Conservation (phyloP, 768 basidiomycete species). For the Lyophyllum semitale region DNA sequence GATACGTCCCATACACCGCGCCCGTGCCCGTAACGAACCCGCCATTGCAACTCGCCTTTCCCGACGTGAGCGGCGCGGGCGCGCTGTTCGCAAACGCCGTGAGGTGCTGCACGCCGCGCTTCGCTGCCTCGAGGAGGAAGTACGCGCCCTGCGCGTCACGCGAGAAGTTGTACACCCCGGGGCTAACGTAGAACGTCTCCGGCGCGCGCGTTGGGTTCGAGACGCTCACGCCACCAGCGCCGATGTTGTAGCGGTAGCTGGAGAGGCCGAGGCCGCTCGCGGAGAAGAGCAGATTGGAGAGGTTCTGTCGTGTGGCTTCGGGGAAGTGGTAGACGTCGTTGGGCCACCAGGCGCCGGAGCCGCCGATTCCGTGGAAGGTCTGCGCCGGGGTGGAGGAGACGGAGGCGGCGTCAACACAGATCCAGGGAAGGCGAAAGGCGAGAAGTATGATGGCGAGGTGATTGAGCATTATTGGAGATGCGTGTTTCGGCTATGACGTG, state of each 20-base stretch:
- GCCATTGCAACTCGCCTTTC: conserved; percentile 35
- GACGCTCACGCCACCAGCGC: conserved; percentile 44
- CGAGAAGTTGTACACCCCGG: conserved; percentile 40
- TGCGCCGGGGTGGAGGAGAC: conserved; percentile 33
- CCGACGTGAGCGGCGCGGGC: conserved; percentile 34
- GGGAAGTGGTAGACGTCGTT: conserved; percentile 43
- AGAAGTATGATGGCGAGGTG: not conserved
- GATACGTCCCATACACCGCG: conserved; percentile 39
- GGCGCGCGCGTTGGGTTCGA: conserved; percentile 38
- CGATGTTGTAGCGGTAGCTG: conserved; percentile 44
- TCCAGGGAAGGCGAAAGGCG: not conserved
- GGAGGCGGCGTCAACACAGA: conserved; percentile 18
- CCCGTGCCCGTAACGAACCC: conserved; percentile 36
- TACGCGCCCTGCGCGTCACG: conserved; percentile 41
- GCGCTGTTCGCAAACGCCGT: conserved; percentile 48
- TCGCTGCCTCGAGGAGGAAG: conserved; percentile 40
- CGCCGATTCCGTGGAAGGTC: conserved; percentile 41
- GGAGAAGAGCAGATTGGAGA: conserved; percentile 41
- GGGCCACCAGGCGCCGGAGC: conserved; percentile 51
- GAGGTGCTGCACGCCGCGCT: conserved; percentile 34
- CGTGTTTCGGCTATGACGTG: not conserved
- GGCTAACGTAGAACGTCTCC: conserved; percentile 36
- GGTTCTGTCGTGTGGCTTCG: conserved; percentile 37
- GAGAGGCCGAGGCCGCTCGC: conserved; percentile 39
- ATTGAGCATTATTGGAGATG: conserved; percentile 3